These are phyloP conservation scores for Aegilops bicornis DNA, from an alignment of 176 grass and related monocot genomes.

Conservation along the genomic window DNA sequence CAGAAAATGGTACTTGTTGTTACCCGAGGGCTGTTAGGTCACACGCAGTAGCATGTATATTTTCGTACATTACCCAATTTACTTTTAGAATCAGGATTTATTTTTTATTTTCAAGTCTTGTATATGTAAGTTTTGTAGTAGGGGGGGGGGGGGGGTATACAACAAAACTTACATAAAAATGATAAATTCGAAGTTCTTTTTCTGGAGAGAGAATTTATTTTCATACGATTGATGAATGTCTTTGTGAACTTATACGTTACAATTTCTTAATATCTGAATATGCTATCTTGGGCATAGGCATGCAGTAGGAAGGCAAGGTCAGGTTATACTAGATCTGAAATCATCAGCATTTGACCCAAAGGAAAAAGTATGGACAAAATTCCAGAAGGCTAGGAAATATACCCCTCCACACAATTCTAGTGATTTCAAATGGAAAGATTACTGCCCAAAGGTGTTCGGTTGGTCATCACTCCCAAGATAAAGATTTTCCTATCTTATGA, in stretches of 20 bases:
- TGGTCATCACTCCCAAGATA: constrained; percentile 37
- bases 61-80: neutral
- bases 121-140: neutral
- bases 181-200: neutral
- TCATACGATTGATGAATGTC: neutral
- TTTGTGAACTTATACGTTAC: constrained; percentile 13
- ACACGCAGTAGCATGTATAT: neutral
- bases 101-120: neutral
- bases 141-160: no score
- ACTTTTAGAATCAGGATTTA: neutral
- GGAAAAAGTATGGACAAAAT: constrained; percentile 98
- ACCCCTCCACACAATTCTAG: constrained; percentile 91
- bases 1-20: no score
- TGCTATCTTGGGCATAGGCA: constrained; percentile 55
- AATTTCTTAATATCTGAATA: constrained; percentile 21
- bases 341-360: constrained; percentile 85
- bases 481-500: constrained; percentile 19
- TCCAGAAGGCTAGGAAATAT: constrained; percentile 86
- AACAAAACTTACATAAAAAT: neutral
- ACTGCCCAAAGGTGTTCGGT: constrained; percentile 98
- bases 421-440: constrained; percentile 99
- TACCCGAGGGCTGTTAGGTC: no score
- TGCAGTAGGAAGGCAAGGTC: constrained; percentile 85
- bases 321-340: constrained; percentile 68
- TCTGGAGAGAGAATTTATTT: neutral